Percentiles rank a stretch among this genome's conserved stretches.
phyloP scores from a whole-genome alignment of 306 rosid species.

The Citrullus amarus region DNA sequence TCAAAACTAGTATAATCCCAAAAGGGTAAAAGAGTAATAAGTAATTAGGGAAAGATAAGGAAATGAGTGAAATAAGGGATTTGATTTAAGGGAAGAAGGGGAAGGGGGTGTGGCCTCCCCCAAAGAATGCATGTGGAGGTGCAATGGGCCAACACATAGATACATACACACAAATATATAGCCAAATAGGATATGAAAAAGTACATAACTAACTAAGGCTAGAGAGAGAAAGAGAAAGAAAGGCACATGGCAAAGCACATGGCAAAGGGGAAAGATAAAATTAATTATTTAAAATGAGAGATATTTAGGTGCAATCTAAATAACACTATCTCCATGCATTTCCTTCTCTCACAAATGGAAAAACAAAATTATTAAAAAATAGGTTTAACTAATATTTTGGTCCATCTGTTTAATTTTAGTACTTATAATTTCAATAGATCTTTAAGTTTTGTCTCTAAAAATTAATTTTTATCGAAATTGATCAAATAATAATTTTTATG shows the following conservation, averaged over 20 bases:
- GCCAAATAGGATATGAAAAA: slow-evolving; percentile 12
- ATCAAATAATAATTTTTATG: too few species aligned
- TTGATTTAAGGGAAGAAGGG: neutral
- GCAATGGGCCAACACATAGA: slow-evolving; percentile 33
- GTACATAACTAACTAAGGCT: neutral
- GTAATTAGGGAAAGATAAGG: neutral
- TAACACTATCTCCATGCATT: too few species aligned
- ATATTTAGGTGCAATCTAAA: too few species aligned
- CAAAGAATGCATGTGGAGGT: neutral
- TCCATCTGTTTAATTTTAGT: too few species aligned
- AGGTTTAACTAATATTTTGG: too few species aligned
- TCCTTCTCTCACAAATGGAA: too few species aligned
- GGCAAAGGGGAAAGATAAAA: neutral
- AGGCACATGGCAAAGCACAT: slow-evolving; percentile 64
- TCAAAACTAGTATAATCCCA: neutral
- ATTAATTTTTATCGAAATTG: too few species aligned
- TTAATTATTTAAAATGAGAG: too few species aligned
- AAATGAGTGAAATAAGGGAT: neutral
- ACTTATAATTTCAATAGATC: too few species aligned
- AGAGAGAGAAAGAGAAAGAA: neutral
- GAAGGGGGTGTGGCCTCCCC: neutral
- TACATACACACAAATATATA: neutral
- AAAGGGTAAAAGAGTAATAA: neutral
- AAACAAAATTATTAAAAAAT: too few species aligned
- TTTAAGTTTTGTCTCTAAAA: too few species aligned